A percentile compares a stretch with the other conserved stretches of the same genome.
phyloP scores from a whole-genome alignment of 2,329 filamentous ascomycete species.

The Uncinocarpus reesii region DNA sequence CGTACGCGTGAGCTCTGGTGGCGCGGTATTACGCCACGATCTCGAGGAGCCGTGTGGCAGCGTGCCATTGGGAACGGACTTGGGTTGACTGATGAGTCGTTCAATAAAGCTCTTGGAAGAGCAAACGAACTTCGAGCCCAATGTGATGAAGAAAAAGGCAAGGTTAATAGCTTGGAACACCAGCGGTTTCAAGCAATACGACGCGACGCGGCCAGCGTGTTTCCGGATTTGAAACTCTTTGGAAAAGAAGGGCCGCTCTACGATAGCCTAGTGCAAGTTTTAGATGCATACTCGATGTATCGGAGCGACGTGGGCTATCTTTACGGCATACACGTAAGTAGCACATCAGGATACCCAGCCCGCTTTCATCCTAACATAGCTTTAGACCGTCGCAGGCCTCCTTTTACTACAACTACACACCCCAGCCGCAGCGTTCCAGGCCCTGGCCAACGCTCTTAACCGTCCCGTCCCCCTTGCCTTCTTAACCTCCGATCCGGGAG shows the following conservation, averaged over 20 bases:
- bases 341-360: neutral
- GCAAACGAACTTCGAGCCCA: conserved; percentile 41
- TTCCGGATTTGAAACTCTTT: conserved; percentile 51
- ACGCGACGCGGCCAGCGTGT: conserved; percentile 44
- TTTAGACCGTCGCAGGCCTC: conserved; percentile 45
- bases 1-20: conserved; percentile 54
- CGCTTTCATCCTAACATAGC: conserved; percentile 4
- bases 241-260: conserved; percentile 45
- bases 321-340: conserved; percentile 46
- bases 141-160: conserved; percentile 34
- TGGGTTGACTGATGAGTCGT: conserved; percentile 46
- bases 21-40: conserved; percentile 49
- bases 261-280: conserved; percentile 47
- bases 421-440: conserved; percentile 46
- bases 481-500: conserved; percentile 47
- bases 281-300: conserved; percentile 54
- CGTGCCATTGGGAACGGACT: conserved; percentile 53
- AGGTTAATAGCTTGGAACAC: conserved; percentile 35
- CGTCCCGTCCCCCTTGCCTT: conserved; percentile 52
- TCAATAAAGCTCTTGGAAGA: conserved; percentile 47
- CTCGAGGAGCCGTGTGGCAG: conserved; percentile 49
- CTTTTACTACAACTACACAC: conserved; percentile 48
- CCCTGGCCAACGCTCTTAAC: conserved; percentile 52
- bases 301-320: conserved; percentile 53
- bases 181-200: conserved; percentile 47